Percentiles rank a stretch among this genome's conserved stretches.
Evolutionary conservation across 2,329 filamentous ascomycete genomes (phyloP).

Genomic region (Hypoxylon sp.): DNA sequence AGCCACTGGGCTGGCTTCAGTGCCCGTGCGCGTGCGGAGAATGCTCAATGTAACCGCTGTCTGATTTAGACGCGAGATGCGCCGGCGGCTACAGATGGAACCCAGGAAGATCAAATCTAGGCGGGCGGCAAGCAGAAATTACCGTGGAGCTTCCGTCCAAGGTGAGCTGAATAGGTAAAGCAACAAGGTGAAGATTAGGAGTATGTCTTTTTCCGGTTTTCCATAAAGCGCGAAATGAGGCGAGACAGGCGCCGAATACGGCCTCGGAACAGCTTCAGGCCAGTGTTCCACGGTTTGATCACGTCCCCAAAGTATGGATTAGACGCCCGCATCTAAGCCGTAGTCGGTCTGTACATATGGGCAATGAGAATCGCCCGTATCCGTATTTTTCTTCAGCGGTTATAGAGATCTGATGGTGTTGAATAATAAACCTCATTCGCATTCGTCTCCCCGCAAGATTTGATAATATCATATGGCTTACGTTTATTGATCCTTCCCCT

Average conservation of each 20-base stretch:
- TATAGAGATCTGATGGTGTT: constrained; percentile 31
- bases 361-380: not conserved
- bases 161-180: constrained; percentile 34
- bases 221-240: constrained; percentile 20
- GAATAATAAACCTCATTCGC: constrained; percentile 31
- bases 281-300: constrained; percentile 17
- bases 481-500: constrained; percentile 3
- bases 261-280: constrained; percentile 24
- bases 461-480: not conserved
- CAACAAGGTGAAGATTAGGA: constrained; percentile 14
- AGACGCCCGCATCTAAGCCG: constrained; percentile 21
- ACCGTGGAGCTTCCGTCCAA: constrained; percentile 22
- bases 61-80: constrained; percentile 33
- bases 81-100: constrained; percentile 24
- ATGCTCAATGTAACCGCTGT: constrained; percentile 18
- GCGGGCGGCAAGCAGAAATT: constrained; percentile 23
- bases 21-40: constrained; percentile 16
- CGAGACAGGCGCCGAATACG: constrained; percentile 36
- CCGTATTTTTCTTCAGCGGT: constrained; percentile 34
- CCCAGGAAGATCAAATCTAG: constrained; percentile 29
- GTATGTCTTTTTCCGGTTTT: constrained; percentile 17
- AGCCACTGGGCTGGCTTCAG: constrained; percentile 24
- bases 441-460: constrained; percentile 6
- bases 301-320: not conserved
- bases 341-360: not conserved